These are phyloP conservation scores for Termitomyces sp. DNA, from an alignment of 768 basidiomycete species.

Conservation along the genomic window DNA sequence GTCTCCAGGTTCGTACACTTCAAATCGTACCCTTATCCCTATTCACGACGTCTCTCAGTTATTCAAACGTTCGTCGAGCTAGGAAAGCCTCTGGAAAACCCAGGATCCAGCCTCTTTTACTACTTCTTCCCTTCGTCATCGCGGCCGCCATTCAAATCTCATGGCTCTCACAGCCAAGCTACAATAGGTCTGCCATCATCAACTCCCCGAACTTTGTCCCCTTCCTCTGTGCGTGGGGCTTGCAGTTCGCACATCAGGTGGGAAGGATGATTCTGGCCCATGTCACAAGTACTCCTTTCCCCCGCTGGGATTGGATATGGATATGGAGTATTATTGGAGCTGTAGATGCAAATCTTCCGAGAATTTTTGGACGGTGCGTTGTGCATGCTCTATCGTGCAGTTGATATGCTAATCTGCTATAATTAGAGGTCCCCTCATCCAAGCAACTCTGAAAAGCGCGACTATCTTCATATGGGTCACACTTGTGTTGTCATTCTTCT, in stretches of 20 bases:
- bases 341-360: slow-evolving; percentile 76
- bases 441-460: slow-evolving; percentile 57
- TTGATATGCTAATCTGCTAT: not conserved
- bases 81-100: slow-evolving; percentile 33
- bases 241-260: slow-evolving; percentile 87
- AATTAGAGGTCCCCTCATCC: slow-evolving; percentile 65
- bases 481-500: slow-evolving; percentile 51
- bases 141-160: slow-evolving; percentile 68
- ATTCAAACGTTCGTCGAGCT: slow-evolving; percentile 75
- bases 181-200: slow-evolving; percentile 63
- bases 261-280: slow-evolving; percentile 93
- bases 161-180: slow-evolving; percentile 76
- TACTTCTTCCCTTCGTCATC: slow-evolving; percentile 76
- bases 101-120: slow-evolving; percentile 55
- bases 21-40: not conserved
- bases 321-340: slow-evolving; percentile 75
- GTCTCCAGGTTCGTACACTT: slow-evolving; percentile 46
- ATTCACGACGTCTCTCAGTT: slow-evolving; percentile 38
- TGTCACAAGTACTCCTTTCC: slow-evolving; percentile 80
- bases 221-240: slow-evolving; percentile 91
- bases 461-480: slow-evolving; percentile 56
- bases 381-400: not conserved
- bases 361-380: slow-evolving; percentile 63
- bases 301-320: slow-evolving; percentile 86
- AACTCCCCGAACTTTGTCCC: slow-evolving; percentile 78